These are phyloP conservation scores for Penicillium sp. DNA, from an alignment of 2,329 filamentous ascomycete species.

Conservation along the genomic window DNA sequence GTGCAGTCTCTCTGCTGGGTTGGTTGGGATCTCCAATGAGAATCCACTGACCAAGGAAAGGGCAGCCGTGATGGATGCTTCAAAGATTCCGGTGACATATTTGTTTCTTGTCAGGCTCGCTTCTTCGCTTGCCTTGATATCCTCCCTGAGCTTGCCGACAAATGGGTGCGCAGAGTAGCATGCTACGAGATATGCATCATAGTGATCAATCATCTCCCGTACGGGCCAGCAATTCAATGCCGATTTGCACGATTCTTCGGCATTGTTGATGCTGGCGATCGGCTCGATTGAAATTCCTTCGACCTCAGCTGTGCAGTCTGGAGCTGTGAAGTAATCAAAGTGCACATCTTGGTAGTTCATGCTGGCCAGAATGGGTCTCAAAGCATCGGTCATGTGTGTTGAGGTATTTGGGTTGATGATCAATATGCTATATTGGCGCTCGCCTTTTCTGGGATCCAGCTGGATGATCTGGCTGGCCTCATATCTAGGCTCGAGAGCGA, in stretches of 20 bases:
- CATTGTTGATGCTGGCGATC: slow-evolving; percentile 76
- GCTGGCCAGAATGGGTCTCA: slow-evolving; percentile 41
- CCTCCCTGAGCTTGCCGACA: slow-evolving; percentile 59
- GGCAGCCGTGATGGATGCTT: slow-evolving; percentile 70
- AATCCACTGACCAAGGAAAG: slow-evolving; percentile 55
- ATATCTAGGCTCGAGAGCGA: background rate
- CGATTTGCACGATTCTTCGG: slow-evolving; percentile 64
- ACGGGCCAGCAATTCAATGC: slow-evolving; percentile 61
- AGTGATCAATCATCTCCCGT: slow-evolving; percentile 42
- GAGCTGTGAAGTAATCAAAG: slow-evolving; percentile 44
- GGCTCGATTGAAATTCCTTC: slow-evolving; percentile 43
- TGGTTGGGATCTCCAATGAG: slow-evolving; percentile 24
- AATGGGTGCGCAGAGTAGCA: slow-evolving; percentile 86
- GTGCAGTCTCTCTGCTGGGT: slow-evolving; percentile 18
- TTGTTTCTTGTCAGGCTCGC: slow-evolving; percentile 34
- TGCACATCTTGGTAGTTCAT: slow-evolving; percentile 39
- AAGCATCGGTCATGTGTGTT: slow-evolving; percentile 44
- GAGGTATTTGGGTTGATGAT: slow-evolving; percentile 50
- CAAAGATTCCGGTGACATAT: slow-evolving; percentile 80
- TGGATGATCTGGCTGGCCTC: background rate
- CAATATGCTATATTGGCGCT: slow-evolving; percentile 33
- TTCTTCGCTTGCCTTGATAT: slow-evolving; percentile 33
- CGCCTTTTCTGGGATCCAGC: slow-evolving; percentile 10
- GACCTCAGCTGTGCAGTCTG: slow-evolving; percentile 30
- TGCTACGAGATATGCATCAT: slow-evolving; percentile 79